Conservation (phyloP, 2,329 filamentous ascomycete species). For the Fusarium abutilonis region DNA sequence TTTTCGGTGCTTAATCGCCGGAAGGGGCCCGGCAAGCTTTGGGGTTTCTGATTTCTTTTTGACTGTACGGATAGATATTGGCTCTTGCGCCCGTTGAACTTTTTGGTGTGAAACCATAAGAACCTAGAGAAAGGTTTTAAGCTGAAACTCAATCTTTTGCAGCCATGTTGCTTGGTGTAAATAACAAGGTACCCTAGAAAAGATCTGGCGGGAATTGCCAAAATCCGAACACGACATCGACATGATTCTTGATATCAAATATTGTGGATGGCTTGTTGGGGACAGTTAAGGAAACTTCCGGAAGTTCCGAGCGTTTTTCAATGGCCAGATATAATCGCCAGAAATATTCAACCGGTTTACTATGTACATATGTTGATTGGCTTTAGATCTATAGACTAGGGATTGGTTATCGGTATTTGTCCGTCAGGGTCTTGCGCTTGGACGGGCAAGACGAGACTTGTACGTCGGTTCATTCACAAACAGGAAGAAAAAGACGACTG, state of each 20-base stretch:
- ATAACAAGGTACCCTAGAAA: neutral
- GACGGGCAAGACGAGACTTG: no score
- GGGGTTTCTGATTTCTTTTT: neutral
- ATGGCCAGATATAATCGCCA: neutral
- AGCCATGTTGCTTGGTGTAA: neutral
- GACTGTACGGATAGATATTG: no score
- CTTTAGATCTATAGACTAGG: neutral
- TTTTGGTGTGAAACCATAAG: neutral
- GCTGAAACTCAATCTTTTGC: neutral
- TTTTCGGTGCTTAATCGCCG: constrained; percentile 21
- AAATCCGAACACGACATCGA: constrained; percentile 1
- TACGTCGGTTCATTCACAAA: no score
- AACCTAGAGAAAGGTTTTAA: neutral
- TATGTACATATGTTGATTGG: constrained; percentile 1
- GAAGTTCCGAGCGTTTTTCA: constrained; percentile 1
- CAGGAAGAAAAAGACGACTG: constrained; percentile 4
- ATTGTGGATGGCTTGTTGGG: constrained; percentile 1
- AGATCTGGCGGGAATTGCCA: constrained; percentile 1
- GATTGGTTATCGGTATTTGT: neutral
- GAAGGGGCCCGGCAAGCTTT: constrained; percentile 21
- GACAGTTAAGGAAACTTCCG: constrained; percentile 10
- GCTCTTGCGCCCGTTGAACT: neutral
- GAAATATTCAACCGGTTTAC: neutral
- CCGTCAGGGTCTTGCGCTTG: neutral
- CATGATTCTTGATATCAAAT: constrained; percentile 2